These are phyloP conservation scores for Globisporangium abappressorium DNA, from an alignment of 352 stramenopile genomes.

Conservation along the genomic window DNA sequence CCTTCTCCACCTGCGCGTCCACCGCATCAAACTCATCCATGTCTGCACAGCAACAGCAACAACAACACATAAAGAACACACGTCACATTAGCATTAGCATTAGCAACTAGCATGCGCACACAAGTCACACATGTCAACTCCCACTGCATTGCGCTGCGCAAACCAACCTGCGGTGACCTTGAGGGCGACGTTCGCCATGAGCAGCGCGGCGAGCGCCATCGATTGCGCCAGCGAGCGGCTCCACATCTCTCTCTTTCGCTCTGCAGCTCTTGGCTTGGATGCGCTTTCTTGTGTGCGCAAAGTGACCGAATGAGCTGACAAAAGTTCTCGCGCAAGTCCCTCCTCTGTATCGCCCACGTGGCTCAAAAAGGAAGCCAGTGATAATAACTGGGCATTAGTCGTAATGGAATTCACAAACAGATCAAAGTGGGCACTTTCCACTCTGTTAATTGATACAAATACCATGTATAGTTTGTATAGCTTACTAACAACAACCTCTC, in stretches of 20 bases:
- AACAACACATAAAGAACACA: background rate
- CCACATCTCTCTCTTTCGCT: constrained; percentile 12
- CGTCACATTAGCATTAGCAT: background rate
- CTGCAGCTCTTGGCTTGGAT: background rate
- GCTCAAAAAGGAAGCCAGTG: background rate
- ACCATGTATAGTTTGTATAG: too few relatives aligned
- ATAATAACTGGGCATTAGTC: background rate
- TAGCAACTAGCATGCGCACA: too few relatives aligned
- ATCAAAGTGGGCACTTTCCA: too few relatives aligned
- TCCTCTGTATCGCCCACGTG: background rate
- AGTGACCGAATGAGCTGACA: constrained; percentile 1
- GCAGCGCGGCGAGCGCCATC: constrained; percentile 16
- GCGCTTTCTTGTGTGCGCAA: background rate
- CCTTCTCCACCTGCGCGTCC: constrained; percentile 25
- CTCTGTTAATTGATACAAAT: too few relatives aligned
- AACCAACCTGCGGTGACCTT: constrained; percentile 10
- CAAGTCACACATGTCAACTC: background rate
- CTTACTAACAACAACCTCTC: too few relatives aligned
- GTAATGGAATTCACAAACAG: too few relatives aligned
- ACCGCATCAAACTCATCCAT: constrained; percentile 46
- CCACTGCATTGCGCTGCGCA: background rate
- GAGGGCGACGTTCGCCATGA: constrained; percentile 12
- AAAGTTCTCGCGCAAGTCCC: background rate
- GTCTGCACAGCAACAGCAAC: constrained; percentile 6
- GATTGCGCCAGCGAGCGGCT: constrained; percentile 15